Conservation (phyloP, 2,329 filamentous ascomycete genomes). For the Neocucurbitaria cava region DNA sequence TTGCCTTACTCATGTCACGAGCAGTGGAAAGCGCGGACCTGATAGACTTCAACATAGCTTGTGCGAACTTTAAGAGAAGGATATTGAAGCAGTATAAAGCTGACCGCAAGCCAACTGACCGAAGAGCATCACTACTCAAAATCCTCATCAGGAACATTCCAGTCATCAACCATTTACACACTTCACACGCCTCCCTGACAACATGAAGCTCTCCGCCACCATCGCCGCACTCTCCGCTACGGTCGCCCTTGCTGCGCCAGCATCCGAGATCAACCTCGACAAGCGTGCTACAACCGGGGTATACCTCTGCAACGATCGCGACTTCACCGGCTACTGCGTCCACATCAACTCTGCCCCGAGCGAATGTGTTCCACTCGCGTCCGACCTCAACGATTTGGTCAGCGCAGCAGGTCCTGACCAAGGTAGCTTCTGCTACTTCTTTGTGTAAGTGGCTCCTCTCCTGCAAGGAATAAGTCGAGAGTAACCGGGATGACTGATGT, state of each 20-base stretch:
- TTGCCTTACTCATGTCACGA: not conserved
- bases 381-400: conserved; percentile 15
- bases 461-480: not conserved
- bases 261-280: not conserved
- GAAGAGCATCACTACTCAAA: not conserved
- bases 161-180: not conserved
- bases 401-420: conserved; percentile 15
- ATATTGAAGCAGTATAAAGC: not conserved
- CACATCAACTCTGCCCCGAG: conserved; percentile 11
- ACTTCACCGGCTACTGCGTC: conserved; percentile 19
- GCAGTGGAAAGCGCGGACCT: not conserved
- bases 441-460: conserved; percentile 14
- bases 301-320: conserved; percentile 21
- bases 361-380: conserved; percentile 13
- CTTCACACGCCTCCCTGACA: not conserved
- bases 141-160: not conserved
- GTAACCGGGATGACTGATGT: not conserved
- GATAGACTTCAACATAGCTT: not conserved
- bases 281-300: conserved; percentile 13
- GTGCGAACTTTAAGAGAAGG: not conserved
- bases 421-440: conserved; percentile 27
- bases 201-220: conserved; percentile 11
- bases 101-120: not conserved
- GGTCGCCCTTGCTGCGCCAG: conserved; percentile 8
- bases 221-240: conserved; percentile 5